Conservation (phyloP, 345 rosid species). For the Reutealis trisperma region DNA sequence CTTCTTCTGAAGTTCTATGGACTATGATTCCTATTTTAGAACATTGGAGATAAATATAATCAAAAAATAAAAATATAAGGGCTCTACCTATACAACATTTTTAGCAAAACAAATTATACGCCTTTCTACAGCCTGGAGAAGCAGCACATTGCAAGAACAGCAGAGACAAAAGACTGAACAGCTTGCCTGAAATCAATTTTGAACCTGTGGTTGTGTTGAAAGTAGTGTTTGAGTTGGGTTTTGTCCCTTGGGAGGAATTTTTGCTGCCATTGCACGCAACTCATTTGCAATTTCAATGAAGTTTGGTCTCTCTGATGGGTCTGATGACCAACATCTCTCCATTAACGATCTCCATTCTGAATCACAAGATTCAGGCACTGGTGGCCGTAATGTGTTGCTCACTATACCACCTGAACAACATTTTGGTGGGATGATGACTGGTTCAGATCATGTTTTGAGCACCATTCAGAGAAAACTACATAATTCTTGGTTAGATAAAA, state of each 20-base stretch:
- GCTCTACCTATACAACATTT: background rate
- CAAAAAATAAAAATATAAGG: background rate
- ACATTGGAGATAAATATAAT: background rate
- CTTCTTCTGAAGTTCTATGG: background rate
- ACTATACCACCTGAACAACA: slow-evolving; percentile 58
- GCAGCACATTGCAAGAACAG: background rate
- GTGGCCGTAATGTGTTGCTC: slow-evolving; percentile 66
- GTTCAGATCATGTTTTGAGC: background rate
- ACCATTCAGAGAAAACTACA: background rate
- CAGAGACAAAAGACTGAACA: background rate
- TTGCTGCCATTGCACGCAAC: slow-evolving; percentile 52
- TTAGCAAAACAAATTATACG: background rate
- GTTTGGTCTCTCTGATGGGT: slow-evolving; percentile 63
- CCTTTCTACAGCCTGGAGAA: background rate
- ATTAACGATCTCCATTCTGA: slow-evolving; percentile 62
- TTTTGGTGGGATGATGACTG: background rate
- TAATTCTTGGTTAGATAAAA: background rate
- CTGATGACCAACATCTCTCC: slow-evolving; percentile 80
- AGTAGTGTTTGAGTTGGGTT: slow-evolving; percentile 27
- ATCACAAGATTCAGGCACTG: slow-evolving; percentile 56
- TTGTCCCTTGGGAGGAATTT: slow-evolving; percentile 51
- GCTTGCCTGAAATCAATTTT: slow-evolving; percentile 16
- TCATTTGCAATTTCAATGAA: slow-evolving; percentile 54
- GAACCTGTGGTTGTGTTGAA: slow-evolving; percentile 19
- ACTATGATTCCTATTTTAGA: slow-evolving; percentile 2